Evolutionary conservation across 2,329 filamentous ascomycete genomes (phyloP).

Genomic region (Phyllosticta citrichinensis): DNA sequence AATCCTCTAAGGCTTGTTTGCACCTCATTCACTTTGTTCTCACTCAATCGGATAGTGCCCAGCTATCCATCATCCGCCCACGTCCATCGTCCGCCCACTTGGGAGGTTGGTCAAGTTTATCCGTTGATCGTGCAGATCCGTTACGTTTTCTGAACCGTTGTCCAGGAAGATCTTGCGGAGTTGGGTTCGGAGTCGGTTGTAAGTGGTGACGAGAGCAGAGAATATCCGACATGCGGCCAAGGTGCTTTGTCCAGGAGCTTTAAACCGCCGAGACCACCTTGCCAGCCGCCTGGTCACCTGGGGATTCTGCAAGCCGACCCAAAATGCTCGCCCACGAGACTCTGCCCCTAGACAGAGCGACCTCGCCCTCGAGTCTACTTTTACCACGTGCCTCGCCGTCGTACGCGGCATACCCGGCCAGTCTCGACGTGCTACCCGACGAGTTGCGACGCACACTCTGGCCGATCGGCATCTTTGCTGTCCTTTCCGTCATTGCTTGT

Average conservation of each 20-base stretch:
- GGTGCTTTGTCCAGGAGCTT: neutral
- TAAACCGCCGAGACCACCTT: neutral
- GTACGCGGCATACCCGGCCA: constrained; percentile 20
- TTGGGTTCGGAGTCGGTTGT: neutral
- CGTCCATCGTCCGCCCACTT: neutral
- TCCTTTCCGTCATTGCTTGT: constrained; percentile 38
- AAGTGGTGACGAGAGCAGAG: neutral
- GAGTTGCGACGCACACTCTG: constrained; percentile 33
- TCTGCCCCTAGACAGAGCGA: neutral
- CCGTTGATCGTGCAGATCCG: neutral
- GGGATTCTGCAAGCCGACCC: neutral
- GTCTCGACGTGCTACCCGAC: constrained; percentile 21
- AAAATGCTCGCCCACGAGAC: neutral
- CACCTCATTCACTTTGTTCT: neutral
- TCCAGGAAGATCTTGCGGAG: neutral
- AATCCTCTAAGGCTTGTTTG: neutral
- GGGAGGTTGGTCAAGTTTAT: neutral
- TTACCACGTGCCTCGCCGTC: neutral
- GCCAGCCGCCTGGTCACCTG: neutral
- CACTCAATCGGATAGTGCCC: neutral
- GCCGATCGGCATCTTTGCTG: constrained; percentile 36
- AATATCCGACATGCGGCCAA: neutral
- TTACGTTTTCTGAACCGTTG: neutral
- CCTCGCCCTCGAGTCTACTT: neutral
- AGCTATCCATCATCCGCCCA: neutral